Base-by-base conservation (phyloP, 1,284 basidiomycete species). In the Schizophyllum commune region DNA sequence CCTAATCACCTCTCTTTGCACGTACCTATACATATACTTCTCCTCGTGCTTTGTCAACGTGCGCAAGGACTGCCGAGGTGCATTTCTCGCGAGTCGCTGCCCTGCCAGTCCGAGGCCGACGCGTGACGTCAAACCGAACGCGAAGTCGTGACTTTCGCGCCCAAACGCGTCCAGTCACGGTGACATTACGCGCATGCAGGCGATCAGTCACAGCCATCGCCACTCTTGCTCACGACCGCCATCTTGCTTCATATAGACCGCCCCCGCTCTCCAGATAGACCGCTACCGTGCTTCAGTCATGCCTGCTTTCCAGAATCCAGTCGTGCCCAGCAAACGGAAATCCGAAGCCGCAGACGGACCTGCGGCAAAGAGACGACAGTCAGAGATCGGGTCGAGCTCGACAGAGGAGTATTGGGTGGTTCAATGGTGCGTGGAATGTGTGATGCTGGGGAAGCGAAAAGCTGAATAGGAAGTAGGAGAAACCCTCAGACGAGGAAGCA, bases 401-500 rank as follows among this genome's bases (percentile, higher is more conserved):
- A 54, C 67, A 9, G 77, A 79, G 64, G 74, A 76, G 60, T 85
- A 81, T 66, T 89, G 85, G 85, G 84, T 85, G 78, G 82, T 88
- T 52, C 85, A 88, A 73, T 89, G 88, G 87, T 85, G 69, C 61
- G 73, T 68, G 19, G 20, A 52, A 22, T 47, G 47, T 11, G 11
- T 53, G 53, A 34, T 58, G 27, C 20, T 22, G 21, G 32, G 13
- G 34, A n/a, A 58, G 52, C 17, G 57, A 27, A 15, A 58, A 13
- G 27, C 55, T 27, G 52, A 56, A 62, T 63, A 19, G 52, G 57
- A 19, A 32, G 33, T 59, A 90, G 90, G 91, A 77, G 94, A 60
- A 84, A 80, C 62, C 89, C 83, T 32, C 92, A 96, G 72, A 77
- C 79, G 33, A 89, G 85, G 73, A 96, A 96, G 73, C 89, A 96